Percentiles rank a stretch among this genome's conserved stretches.
Conservation (phyloP, 805 yeast species). For the Candida ficus region DNA sequence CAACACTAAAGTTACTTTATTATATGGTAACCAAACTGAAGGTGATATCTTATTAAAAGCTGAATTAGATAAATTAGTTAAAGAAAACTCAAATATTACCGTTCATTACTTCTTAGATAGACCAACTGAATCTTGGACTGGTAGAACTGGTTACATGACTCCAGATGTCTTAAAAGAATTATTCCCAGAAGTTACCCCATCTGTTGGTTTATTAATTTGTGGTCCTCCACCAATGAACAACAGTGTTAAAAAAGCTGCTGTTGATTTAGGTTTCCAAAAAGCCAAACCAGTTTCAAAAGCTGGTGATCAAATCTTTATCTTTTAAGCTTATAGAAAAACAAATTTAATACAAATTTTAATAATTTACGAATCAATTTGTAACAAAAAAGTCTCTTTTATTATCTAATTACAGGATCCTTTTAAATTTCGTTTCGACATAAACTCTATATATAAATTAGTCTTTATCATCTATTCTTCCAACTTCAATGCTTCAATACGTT, state of each 20-base stretch:
- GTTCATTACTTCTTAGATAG: slow-evolving; percentile 73
- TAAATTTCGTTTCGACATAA: background rate
- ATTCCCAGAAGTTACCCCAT: slow-evolving; percentile 56
- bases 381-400: background rate
- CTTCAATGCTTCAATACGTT: slow-evolving; percentile 41
- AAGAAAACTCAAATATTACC: slow-evolving; percentile 52
- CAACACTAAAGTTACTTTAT: slow-evolving; percentile 63
- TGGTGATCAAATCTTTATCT: slow-evolving; percentile 87
- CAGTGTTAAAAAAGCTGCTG: slow-evolving; percentile 76
- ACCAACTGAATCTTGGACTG: slow-evolving; percentile 65
- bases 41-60: slow-evolving; percentile 76
- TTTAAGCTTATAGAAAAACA: slow-evolving; percentile 33
- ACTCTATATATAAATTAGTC: background rate
- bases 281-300: slow-evolving; percentile 86
- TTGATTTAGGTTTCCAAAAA: slow-evolving; percentile 68
- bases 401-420: background rate
- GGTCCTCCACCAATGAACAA: slow-evolving; percentile 94
- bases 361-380: too few relatives aligned
- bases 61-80: slow-evolving; percentile 67
- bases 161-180: slow-evolving; percentile 60
- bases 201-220: slow-evolving; percentile 73
- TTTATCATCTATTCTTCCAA: slow-evolving; percentile 24
- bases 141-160: slow-evolving; percentile 77
- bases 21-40: slow-evolving; percentile 78
- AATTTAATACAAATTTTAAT: background rate